A percentile compares a stretch with the other conserved stretches of the same genome.
Conservation (phyloP, 495 filamentous ascomycete genomes). For the Monascus purpureus region DNA sequence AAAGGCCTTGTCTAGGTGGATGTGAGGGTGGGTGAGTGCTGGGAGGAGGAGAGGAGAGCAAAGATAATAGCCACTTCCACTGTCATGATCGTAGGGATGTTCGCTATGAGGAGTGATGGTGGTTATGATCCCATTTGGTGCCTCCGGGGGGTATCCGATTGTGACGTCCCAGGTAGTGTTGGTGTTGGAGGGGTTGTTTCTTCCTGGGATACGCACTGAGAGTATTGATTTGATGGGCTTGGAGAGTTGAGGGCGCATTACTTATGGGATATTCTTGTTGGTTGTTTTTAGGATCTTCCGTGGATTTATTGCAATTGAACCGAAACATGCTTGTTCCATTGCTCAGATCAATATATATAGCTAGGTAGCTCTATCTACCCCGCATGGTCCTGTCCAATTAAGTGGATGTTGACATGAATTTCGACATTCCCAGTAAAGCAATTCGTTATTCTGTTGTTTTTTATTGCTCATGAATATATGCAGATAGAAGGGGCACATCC, state of each 20-base stretch:
- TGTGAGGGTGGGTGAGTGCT: constrained; percentile 57
- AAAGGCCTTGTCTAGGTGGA: constrained; percentile 67
- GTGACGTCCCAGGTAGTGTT: constrained; percentile 29
- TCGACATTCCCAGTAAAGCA: too few species aligned
- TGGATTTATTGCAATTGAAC: too few species aligned
- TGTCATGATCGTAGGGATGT: too few species aligned
- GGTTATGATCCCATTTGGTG: constrained; percentile 20
- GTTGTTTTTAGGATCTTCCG: background rate
- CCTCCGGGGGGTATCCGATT: constrained; percentile 10
- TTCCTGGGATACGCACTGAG: constrained; percentile 27
- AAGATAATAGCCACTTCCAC: too few species aligned
- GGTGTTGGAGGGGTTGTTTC: constrained; percentile 9
- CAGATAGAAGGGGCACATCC: too few species aligned
- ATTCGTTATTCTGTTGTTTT: too few species aligned
- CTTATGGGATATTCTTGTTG: constrained; percentile 13
- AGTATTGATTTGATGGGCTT: constrained; percentile 13
- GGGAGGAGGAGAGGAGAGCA: constrained; percentile 30
- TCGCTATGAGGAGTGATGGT: constrained; percentile 18
- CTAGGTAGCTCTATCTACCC: too few species aligned
- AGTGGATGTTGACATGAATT: too few species aligned
- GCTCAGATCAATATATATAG: too few species aligned
- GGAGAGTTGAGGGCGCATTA: constrained; percentile 9
- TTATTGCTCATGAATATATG: too few species aligned
- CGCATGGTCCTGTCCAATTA: too few species aligned
- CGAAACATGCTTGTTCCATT: too few species aligned